Evolutionary conservation across 306 rosid genomes (phyloP), one percentile per base, ranked within the genome.

Genomic region (Vicia villosa): DNA sequence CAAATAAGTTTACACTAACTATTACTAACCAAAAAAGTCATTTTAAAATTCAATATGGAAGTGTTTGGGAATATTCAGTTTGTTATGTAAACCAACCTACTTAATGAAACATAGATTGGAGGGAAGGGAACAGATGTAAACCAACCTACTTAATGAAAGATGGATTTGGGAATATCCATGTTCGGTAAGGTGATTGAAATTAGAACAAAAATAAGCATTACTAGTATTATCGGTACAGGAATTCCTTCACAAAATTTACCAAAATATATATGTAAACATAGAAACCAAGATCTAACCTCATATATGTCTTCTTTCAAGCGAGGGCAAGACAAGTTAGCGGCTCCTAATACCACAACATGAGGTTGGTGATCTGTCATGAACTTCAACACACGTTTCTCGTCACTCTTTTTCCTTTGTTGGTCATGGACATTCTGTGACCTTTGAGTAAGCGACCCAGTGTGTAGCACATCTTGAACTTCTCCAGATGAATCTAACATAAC

Each of bases 281-380:
- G 57, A 60, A 42, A 73, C 50, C 74, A 72, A 47, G 34, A 73
- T 77, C 17, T 63, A 58, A 94, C 99, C 96, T 91, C 97, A 14
- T 94, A 94, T 73, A 94, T 91, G 72, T 94, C 97, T 14, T 91
- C 96, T 78, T 94, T 94, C 86, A 94, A 74, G 68, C 96, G 92
- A 41, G 90, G 84, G 72, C 99, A 91, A 28, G 96, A 87, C 79
- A 94, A 79, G 81, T 94, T 91, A 74, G 84, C 95, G 47, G 99
- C 99, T 75, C 99, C 99, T 70, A 94, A 69, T 67, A 91, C 96
- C 63, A 91, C 95, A 49, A 94, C 99, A 78, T 94, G 99, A 4
- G 99, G 99, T 80, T 91, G 99, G 78, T 94, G 99, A 66, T 94
- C 99, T 4, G 97, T 94, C 99, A 94, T 94, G 79, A 94, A 94